Base-by-base conservation (phyloP, 495 filamentous ascomycete species). In the Penicillium atrosanguineum region DNA sequence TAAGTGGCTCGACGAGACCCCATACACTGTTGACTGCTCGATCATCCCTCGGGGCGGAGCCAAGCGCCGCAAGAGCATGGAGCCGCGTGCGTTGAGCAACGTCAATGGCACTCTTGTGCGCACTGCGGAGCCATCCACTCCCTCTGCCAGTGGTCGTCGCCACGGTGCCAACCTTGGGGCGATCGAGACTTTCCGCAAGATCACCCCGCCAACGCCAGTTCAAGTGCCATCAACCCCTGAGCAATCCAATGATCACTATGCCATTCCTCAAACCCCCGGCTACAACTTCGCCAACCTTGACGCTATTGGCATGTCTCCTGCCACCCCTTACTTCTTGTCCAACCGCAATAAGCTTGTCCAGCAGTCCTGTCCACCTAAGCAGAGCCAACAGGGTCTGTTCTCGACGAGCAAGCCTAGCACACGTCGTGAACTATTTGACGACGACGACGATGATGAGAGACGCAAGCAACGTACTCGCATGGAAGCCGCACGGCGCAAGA, bases 61-160 rank as follows among this genome's bases (percentile, higher is more conserved):
- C 39, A 85, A 89, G 54, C 83, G 91, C 29, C 82, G 90, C 34
- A 96, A 95, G 80, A 90, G 87, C 53, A 96, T 96, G 91, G 90
- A 96, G 69, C 91, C 91, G 3, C 83, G 83, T 54, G 82, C 87
- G 3, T 72, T 96, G 12, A 79, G 84, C 53, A 91, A 91, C 50
- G 56, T 87, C 21, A 89, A 91, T 52, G 84, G 86, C 28, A 87
- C 78, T 2, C 72, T 90, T 3, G 56, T 74, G 25, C 55, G 48
- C 12, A 34, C 59, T 19, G 26, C 57, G 11, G 49, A 59, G 20
- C 57, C 60, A n/a, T 76, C 81, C 2, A 55, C 67, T 8, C 57
- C 61, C 3, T 63, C 67, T 44, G 53, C 61, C 5, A 63, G 57
- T 12, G 60, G 64, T 25, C 63, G 69, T 50, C 61, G 64, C 29